Conservation (phyloP, 768 basidiomycete genomes). For the Dictyophora rubrovolvata region DNA sequence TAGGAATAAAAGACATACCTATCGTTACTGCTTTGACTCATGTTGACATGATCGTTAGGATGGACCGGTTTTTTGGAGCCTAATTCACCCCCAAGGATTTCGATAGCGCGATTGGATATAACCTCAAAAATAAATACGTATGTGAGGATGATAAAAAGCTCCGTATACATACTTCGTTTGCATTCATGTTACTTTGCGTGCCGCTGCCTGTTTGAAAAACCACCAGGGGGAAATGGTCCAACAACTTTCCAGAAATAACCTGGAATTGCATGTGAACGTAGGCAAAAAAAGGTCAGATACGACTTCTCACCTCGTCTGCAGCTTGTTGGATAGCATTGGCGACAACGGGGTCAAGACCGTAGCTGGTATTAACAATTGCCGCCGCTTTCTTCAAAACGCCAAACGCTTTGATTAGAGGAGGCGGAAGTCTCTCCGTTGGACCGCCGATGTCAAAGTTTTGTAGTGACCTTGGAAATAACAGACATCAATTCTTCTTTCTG, state of each 20-base stretch:
- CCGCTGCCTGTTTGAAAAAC: conserved; percentile 99
- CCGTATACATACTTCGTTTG: conserved; percentile 63
- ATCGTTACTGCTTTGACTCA: conserved; percentile 98
- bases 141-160: not conserved
- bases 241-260: conserved; percentile 93
- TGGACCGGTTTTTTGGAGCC: conserved; percentile 97
- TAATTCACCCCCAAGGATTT: conserved; percentile 88
- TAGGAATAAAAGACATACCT: conserved; percentile 48
- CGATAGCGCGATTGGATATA: conserved; percentile 96
- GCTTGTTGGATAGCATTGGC: conserved; percentile 85
- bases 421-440: conserved; percentile 82
- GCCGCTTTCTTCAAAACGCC: conserved; percentile 97
- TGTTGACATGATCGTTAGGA: conserved; percentile 99
- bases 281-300: not conserved
- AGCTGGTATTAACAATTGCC: conserved; percentile 75
- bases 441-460: conserved; percentile 99
- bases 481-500: not conserved
- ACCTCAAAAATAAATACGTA: conserved; percentile 41
- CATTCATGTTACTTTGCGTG: conserved; percentile 99
- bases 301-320: conserved; percentile 68
- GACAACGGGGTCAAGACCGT: conserved; percentile 84
- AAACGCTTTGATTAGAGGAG: conserved; percentile 95
- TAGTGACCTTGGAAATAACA: conserved; percentile 48
- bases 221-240: conserved; percentile 94
- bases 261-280: conserved; percentile 20